Evolutionary conservation across 208 protist genomes (phyloP), one percentile per base, ranked within the genome.

Genomic region (Trypanosoma theileri): DNA sequence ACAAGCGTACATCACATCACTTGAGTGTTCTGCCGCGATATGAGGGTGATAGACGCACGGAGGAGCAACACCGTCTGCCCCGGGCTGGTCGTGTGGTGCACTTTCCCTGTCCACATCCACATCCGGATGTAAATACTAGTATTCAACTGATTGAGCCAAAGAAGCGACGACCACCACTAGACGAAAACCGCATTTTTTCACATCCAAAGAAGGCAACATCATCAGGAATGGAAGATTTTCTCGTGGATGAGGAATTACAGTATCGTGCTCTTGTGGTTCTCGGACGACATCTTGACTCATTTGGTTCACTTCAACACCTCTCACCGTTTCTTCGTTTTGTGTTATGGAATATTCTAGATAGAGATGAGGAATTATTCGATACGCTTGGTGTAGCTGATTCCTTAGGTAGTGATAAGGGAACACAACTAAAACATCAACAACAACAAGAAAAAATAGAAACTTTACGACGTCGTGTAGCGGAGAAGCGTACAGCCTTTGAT

Each of bases 171-270:
- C 75, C 87, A 11, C 73, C 71, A 13, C 66, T 96, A 31, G 91
- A 96, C 42, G 91, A 96, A 75, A 90, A 85, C 42, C 82, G 84
- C 45, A 92, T 94, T 55, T 92, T 93, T 51, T 92, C 86, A 9
- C 85, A 89, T 22, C 91, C 91, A 1, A 96, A 96, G 61, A 92
- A 88, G 69, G 76, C 86, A 13, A 82, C 85, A 8, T 77, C 78
- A 3, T 87, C 84, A 57, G 91, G 78, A 0, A 81, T 81, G 41
- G 91, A 96, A 50, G 91, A 96, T 70, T 89, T 93, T 40, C 62
- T 93, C 42, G 85, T 96, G 9, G 91, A 96, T 22, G 91, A 96
- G 57, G 91, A 93, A 67, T 71, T 94, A 19, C 67, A 83, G 42
- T 80, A 92, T 69, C 87, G 91, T 67, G 74, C 81, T 22, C 80